Percentiles rank a stretch among this genome's conserved stretches.
phyloP scores from a whole-genome alignment of 2,329 filamentous ascomycete species.

The Beauveria scarabaeidicola region DNA sequence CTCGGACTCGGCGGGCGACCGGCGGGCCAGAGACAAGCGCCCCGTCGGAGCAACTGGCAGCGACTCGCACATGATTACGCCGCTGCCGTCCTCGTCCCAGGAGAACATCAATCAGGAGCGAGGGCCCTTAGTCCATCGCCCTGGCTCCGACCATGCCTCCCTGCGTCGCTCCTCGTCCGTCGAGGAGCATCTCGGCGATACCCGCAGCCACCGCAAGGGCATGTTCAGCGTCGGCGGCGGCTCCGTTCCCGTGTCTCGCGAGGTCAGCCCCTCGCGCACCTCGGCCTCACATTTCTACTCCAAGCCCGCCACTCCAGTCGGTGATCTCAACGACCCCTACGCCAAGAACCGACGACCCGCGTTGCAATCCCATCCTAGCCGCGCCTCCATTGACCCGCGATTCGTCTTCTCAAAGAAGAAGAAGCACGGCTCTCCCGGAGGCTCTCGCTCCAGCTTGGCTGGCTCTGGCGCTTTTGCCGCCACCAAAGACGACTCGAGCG shows the following conservation, averaged over 20 bases:
- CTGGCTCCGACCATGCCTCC: constrained; percentile 33
- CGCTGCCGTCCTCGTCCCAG: constrained; percentile 54
- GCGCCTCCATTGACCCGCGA: constrained; percentile 61
- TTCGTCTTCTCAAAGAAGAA: constrained; percentile 79
- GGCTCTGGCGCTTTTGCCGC: constrained; percentile 33
- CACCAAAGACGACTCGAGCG: constrained; percentile 27
- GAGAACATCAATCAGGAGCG: constrained; percentile 36
- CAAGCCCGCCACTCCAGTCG: constrained; percentile 68
- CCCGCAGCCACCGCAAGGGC: constrained; percentile 40
- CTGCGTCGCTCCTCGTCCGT: constrained; percentile 34
- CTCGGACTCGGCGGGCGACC: constrained; percentile 50
- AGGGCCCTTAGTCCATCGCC: constrained; percentile 32
- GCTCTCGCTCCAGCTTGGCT: constrained; percentile 43
- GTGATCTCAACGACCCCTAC: constrained; percentile 78
- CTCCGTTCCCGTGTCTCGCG: constrained; percentile 50
- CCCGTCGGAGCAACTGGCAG: constrained; percentile 30
- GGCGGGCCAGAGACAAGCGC: constrained; percentile 23
- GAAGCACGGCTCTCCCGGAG: constrained; percentile 48
- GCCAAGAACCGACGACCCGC: constrained; percentile 71
- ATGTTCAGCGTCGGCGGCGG: constrained; percentile 45
- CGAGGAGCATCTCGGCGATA: constrained; percentile 26
- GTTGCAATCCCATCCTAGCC: constrained; percentile 54
- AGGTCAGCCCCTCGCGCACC: constrained; percentile 56
- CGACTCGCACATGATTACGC: constrained; percentile 52
- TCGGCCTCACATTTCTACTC: constrained; percentile 57